Base-by-base conservation (phyloP, 2,329 filamentous ascomycete genomes). In the Trichoderma hamatum region DNA sequence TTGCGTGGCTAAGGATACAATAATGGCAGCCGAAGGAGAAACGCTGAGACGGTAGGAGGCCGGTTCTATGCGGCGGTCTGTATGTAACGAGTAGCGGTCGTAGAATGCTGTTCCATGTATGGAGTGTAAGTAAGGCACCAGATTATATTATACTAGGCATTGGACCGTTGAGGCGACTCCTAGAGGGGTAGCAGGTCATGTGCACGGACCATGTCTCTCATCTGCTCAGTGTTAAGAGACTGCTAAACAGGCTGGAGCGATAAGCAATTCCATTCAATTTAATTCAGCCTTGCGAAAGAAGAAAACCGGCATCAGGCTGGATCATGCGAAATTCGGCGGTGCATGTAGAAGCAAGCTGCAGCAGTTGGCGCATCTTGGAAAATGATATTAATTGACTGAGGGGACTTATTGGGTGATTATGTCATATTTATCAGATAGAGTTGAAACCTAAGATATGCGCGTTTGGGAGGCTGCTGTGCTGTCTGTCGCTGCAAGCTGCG, bases 151-250 rank as follows among this genome's bases (percentile, higher is more conserved):
- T 43, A 9, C 16, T 43, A 19, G 16, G 28, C 4, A 49, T 49
- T 11, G 2, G n/a, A 58, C 52, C 58, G 43, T 46, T 19, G 43
- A 46, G n/a, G 43, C 43, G n/a, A 28, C 54, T 55, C 54, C 61
- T 55, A 69, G 67, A 69, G 67, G 67, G 67, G 67, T 69, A 69
- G 26, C 43, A 30, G 60, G 54, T 59, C 39, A 60, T 69, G 70
- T 67, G 72, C 71, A 73, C 72, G 69, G 68, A 32, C 72, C 72
- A 70, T 56, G 51, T 32, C 26, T 56, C 39, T 28, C n/a, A n/a
- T 14, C 26, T 56, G 52, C 3, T 56, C n/a, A 30, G 52, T 32
- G 13, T 11, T 3, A 49, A 24, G 21, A 24, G 46, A 24, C 46
- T 49, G 52, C 52, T 56, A 26, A 56, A 28, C 16, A 21, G 46